Percentiles rank a stretch among this genome's conserved stretches.
Conservation (phyloP, 1,139 yeast genomes). For the Saccharomyces hybrid region DNA sequence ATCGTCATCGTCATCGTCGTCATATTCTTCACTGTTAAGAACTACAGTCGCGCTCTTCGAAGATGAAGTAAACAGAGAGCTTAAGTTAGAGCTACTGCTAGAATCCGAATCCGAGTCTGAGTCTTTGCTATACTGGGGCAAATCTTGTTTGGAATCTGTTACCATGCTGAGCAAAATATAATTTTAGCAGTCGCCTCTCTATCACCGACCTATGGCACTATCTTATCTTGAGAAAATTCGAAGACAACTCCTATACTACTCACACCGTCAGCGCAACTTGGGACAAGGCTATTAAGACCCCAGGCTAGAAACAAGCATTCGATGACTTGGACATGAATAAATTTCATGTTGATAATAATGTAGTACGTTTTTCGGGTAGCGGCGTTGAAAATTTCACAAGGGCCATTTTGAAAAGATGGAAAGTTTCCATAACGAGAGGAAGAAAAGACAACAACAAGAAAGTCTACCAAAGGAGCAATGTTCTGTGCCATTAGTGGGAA, state of each 20-base stretch:
- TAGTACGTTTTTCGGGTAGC: not conserved
- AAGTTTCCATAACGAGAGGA: not conserved
- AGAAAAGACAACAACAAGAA: not conserved
- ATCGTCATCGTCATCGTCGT: constrained; percentile 4
- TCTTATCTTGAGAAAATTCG: not conserved
- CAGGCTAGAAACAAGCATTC: not conserved
- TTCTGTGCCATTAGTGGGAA: constrained; percentile 46
- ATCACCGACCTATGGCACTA: not conserved
- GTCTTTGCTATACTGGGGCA: not conserved
- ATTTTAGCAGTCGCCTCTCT: not conserved
- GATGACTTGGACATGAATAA: not conserved
- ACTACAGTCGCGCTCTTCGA: constrained; percentile 7
- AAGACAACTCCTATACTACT: not conserved
- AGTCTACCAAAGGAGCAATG: constrained; percentile 9
- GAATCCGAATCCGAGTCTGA: not conserved
- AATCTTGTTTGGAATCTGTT: not conserved
- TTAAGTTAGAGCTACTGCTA: not conserved
- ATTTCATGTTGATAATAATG: not conserved
- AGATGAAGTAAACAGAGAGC: not conserved
- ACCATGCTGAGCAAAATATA: not conserved
- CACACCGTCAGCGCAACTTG: not conserved
- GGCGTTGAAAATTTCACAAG: not conserved
- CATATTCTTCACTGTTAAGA: constrained; percentile 8
- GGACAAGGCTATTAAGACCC: not conserved
- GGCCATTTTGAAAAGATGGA: not conserved